These are phyloP conservation scores for Venustampulla echinocandica DNA, from an alignment of 495 filamentous ascomycete species.

Conservation along the genomic window DNA sequence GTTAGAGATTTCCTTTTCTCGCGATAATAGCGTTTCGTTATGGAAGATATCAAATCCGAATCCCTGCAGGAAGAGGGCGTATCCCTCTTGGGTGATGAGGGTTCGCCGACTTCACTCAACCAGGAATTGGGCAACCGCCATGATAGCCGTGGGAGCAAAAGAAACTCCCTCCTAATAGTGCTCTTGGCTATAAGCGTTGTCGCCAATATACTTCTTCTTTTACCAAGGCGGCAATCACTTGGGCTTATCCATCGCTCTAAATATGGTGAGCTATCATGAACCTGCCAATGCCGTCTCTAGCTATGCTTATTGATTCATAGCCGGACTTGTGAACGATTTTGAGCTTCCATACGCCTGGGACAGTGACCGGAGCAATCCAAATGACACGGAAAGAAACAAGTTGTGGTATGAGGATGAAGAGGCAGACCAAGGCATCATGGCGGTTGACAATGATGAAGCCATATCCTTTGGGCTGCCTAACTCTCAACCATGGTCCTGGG, in stretches of 20 bases:
- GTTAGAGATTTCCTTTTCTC: no score
- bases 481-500: neutral
- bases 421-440: neutral
- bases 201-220: neutral
- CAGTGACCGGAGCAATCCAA: neutral
- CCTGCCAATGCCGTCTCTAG: no score
- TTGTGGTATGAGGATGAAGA: neutral
- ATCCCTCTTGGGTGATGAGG: no score
- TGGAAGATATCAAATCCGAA: no score
- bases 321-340: neutral
- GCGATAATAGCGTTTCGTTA: no score
- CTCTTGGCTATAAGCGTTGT: neutral
- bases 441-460: neutral
- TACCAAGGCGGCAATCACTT: no score
- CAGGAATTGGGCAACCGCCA: no score
- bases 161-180: neutral
- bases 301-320: neutral
- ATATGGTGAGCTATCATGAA: no score
- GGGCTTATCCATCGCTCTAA: no score
- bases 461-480: neutral
- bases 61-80: no score
- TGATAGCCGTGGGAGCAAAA: no score
- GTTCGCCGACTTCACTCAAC: no score
- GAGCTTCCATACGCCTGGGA: neutral
- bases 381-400: neutral